phyloP scores from a whole-genome alignment of 2,329 filamentous ascomycete genomes.

The Apiospora koreana region DNA sequence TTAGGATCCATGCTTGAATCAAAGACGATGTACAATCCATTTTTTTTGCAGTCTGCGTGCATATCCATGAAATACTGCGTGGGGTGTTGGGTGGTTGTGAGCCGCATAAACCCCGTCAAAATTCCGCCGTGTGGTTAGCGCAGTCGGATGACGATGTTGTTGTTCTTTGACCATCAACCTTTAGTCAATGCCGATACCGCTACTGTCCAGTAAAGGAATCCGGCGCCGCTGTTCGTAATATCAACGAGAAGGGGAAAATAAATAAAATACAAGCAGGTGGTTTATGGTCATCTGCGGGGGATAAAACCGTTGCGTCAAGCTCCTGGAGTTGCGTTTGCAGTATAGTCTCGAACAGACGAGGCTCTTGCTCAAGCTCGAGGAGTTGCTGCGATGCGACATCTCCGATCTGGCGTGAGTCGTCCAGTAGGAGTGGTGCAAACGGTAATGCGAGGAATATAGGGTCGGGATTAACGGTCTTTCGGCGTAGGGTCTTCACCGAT shows the following conservation, averaged over 20 bases:
- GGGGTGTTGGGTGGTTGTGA: not conserved
- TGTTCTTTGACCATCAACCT: not conserved
- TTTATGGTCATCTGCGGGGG: not conserved
- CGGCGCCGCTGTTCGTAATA: constrained; percentile 3
- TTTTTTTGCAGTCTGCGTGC: constrained; percentile 6
- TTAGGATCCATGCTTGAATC: not conserved
- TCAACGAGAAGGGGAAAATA: constrained; percentile 4
- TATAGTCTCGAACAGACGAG: not conserved
- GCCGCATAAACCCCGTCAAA: not conserved
- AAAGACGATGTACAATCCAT: constrained; percentile 5
- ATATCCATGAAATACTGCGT: not conserved
- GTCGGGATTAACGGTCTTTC: not conserved
- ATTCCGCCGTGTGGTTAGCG: not conserved
- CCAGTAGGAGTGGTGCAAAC: not conserved
- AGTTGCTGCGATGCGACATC: not conserved
- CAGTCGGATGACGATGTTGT: not conserved
- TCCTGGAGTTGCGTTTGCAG: not conserved
- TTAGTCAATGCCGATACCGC: not conserved
- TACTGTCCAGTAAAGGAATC: not conserved
- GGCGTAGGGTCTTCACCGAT: not conserved
- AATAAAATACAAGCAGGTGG: constrained; percentile 8
- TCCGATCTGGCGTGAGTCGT: not conserved
- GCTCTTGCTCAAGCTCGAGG: not conserved
- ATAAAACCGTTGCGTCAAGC: not conserved
- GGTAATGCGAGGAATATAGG: not conserved